phyloP scores from a whole-genome alignment of 192 early-diverging fungal species.

The Entomortierella chlamydospora region DNA sequence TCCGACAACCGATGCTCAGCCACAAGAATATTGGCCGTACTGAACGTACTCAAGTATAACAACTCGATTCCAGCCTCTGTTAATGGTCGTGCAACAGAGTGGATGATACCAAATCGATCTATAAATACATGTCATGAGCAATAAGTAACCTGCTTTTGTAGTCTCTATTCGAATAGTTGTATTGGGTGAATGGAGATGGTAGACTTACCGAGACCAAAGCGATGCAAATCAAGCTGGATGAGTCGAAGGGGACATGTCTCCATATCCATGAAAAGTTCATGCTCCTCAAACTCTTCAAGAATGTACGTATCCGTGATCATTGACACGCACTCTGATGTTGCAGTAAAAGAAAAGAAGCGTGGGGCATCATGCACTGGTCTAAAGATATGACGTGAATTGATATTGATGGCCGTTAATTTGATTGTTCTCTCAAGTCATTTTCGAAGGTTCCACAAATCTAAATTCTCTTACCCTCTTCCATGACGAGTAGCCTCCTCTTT shows the following conservation, averaged over 20 bases:
- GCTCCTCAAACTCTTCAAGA: conserved; percentile 61
- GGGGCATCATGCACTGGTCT: conserved; percentile 44
- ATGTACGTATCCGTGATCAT: conserved; percentile 73
- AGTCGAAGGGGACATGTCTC: conserved; percentile 62
- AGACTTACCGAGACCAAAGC: conserved; percentile 60
- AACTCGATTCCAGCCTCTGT: conserved; percentile 67
- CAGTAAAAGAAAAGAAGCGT: conserved; percentile 79
- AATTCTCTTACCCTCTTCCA: conserved; percentile 22
- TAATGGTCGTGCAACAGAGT: conserved; percentile 73
- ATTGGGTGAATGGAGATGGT: neutral
- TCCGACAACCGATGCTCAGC: conserved; percentile 45
- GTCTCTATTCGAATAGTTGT: too few species aligned
- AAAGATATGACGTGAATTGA: too few species aligned
- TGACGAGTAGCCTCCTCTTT: conserved; percentile 37
- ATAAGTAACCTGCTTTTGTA: too few species aligned
- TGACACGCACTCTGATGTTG: conserved; percentile 73
- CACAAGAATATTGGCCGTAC: conserved; percentile 76
- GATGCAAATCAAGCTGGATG: conserved; percentile 74
- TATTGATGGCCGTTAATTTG: too few species aligned
- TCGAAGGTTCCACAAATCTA: too few species aligned
- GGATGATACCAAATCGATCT: conserved; percentile 78
- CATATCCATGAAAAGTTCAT: conserved; percentile 61
- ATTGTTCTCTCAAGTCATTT: too few species aligned
- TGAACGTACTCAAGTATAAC: conserved; percentile 74
- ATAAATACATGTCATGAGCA: neutral